Evolutionary conservation across 1,284 basidiomycete genomes (phyloP).

Genomic region (Naganishia sp.): DNA sequence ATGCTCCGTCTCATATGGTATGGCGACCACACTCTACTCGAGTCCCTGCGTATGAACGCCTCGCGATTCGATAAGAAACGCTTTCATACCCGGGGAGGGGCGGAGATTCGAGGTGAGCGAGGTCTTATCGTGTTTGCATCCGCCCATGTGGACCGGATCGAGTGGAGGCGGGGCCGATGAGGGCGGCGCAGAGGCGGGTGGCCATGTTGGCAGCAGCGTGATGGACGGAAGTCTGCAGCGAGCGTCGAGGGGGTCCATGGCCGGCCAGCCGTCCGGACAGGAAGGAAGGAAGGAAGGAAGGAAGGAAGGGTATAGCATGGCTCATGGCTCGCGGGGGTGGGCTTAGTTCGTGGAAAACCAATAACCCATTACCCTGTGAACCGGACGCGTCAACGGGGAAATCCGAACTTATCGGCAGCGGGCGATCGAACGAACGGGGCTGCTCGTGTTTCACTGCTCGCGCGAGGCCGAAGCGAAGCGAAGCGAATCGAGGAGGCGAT

Average conservation of each 20-base stretch:
- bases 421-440: background rate
- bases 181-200: background rate
- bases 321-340: too few relatives aligned
- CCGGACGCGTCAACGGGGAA: too few relatives aligned
- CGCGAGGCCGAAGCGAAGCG: conserved; percentile 1
- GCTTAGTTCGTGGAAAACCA: too few relatives aligned
- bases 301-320: too few relatives aligned
- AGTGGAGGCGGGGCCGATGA: background rate
- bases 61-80: conserved; percentile 1
- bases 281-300: too few relatives aligned
- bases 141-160: background rate
- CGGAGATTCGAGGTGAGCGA: background rate
- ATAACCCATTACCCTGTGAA: too few relatives aligned
- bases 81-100: background rate
- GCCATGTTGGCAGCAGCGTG: background rate
- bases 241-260: too few relatives aligned
- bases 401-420: background rate
- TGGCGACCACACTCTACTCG: too few relatives aligned
- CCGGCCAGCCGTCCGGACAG: too few relatives aligned
- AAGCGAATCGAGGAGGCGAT: background rate
- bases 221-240: too few relatives aligned
- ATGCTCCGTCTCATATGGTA: too few relatives aligned
- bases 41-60: background rate
- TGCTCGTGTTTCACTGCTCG: background rate
- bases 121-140: conserved; percentile 17